phyloP scores from a whole-genome alignment of 768 basidiomycete genomes.

The Tulasnella sp. region DNA sequence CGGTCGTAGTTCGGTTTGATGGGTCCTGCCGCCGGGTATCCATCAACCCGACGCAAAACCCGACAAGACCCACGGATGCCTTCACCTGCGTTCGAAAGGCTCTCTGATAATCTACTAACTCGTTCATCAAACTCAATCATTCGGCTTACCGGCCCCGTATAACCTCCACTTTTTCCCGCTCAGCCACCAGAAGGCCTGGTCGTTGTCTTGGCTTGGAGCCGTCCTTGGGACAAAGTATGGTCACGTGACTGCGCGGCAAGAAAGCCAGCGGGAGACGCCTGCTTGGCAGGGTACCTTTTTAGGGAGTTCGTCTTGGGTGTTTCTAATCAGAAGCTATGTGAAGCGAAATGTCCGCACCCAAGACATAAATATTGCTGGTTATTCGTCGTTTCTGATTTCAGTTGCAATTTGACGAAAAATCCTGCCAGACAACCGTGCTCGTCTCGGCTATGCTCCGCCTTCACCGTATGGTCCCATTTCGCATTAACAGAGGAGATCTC shows the following conservation, averaged over 20 bases:
- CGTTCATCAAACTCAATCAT: too few species aligned
- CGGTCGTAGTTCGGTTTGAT: neutral
- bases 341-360: neutral
- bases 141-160: too few species aligned
- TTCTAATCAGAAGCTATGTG: neutral
- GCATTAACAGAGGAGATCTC: neutral
- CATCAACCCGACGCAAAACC: too few species aligned
- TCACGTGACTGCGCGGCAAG: neutral
- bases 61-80: too few species aligned
- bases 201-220: neutral
- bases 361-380: too few species aligned
- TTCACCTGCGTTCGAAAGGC: too few species aligned
- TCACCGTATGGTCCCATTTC: neutral
- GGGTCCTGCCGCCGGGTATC: too few species aligned
- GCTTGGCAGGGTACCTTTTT: neutral
- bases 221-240: neutral
- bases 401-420: too few species aligned
- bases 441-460: neutral
- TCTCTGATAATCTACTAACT: too few species aligned
- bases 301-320: neutral
- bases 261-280: too few species aligned
- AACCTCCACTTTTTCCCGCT: neutral
- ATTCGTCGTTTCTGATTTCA: neutral
- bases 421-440: neutral
- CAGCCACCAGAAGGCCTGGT: neutral